Conservation (phyloP, 163 green algal genomes). For the Scenedesmus sp. region DNA sequence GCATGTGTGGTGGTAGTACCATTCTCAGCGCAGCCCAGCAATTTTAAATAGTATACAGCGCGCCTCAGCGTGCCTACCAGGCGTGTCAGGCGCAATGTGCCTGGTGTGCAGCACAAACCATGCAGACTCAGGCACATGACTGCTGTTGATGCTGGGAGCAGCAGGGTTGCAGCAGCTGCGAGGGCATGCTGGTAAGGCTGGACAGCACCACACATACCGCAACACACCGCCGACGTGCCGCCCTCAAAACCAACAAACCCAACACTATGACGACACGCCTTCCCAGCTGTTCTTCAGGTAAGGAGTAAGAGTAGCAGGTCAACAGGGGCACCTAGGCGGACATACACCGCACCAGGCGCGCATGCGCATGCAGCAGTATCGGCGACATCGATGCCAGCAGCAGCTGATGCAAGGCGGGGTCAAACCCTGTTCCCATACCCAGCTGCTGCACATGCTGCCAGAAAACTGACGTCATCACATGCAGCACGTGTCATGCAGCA, state of each 20-base stretch:
- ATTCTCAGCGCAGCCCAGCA: neutral
- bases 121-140: neutral
- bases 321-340: neutral
- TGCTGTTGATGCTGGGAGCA: neutral
- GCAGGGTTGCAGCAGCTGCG: neutral
- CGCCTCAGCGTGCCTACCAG: neutral
- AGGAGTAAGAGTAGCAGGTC: neutral
- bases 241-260: neutral
- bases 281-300: neutral
- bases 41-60: neutral
- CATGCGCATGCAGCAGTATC: neutral
- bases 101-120: no score
- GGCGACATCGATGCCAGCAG: neutral
- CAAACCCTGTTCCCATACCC: neutral
- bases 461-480: neutral
- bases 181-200: no score
- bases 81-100: no score
- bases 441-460: neutral
- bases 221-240: no score
- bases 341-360: neutral
- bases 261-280: neutral
- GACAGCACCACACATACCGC: no score
- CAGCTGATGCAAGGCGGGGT: neutral
- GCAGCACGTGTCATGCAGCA: neutral
- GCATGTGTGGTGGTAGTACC: no score